Evolutionary conservation across 257 asterid species (phyloP), one percentile per base, ranked within the genome.

Genomic region (Agastache rugosa): DNA sequence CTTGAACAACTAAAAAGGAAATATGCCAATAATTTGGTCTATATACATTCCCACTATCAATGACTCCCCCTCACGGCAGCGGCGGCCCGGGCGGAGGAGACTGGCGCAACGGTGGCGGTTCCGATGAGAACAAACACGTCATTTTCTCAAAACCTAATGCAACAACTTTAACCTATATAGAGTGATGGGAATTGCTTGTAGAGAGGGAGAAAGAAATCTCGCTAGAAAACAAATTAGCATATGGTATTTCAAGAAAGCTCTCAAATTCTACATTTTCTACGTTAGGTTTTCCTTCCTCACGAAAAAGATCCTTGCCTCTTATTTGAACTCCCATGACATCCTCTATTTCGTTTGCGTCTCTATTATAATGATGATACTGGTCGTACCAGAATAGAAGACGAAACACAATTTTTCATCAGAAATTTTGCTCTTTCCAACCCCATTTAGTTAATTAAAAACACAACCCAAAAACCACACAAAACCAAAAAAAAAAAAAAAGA

Each of bases 301-400:
- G 90, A 78, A 87, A 87, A 83, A 80, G 84, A 87, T 87, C 74
- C 78, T 39, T 39, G 3, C 12, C 44, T 39, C 11, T 8, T 39
- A 39, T 39, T 39, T 39, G 44, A 12, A 56, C 27, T 55, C 17
- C 16, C 62, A 22, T 34, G n/a, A 22, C n/a, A 8, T 23, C 37
- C 8, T 19, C 63, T 23, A 56, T 23, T 19, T 56, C 8, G 31
- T 56, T 11, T 15, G 3, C 3, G 2, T 0, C 4, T 12, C n/a
- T 12, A 6, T 54, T 42, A 16, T 12, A 12, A 45, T 45, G 51
- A 22, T 22, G 15, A 23, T 27, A 58, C 3, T 58, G 0, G 14
- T 12, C 19, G 4, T 11, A 56, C 8, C 2, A 4, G 12, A 25
- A 12, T 58, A 58, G 64, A 58, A 11, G 41, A 58, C 10, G 44